Evolutionary conservation across 257 asterid species (phyloP).

Genomic region (Gentiana dahurica): DNA sequence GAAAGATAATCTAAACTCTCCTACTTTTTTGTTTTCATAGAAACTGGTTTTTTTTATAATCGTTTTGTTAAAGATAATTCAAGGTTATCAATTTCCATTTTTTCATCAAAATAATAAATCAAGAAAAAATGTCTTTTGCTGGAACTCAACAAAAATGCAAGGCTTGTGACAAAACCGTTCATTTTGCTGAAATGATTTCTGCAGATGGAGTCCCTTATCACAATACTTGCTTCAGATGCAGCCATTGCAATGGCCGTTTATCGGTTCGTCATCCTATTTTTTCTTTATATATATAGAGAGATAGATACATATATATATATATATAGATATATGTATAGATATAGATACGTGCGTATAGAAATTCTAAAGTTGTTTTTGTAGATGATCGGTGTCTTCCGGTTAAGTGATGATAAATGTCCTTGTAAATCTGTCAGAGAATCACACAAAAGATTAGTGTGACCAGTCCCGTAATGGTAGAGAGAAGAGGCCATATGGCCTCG

Average conservation of each 20-base stretch:
- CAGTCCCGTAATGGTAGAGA: too few relatives aligned
- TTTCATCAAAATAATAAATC: not conserved
- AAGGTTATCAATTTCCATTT: not conserved
- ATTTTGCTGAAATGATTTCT: slow-evolving; percentile 49
- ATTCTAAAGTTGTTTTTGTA: too few relatives aligned
- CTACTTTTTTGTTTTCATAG: not conserved
- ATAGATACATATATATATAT: too few relatives aligned
- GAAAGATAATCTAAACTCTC: not conserved
- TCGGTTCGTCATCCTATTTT: slow-evolving; percentile 26
- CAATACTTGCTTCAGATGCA: slow-evolving; percentile 46
- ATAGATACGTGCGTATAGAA: too few relatives aligned
- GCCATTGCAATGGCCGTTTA: slow-evolving; percentile 77
- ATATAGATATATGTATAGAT: too few relatives aligned
- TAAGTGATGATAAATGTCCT: too few relatives aligned
- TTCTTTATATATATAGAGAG: too few relatives aligned
- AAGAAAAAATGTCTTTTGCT: slow-evolving; percentile 23
- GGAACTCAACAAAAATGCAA: slow-evolving; percentile 53
- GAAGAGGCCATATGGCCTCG: too few relatives aligned
- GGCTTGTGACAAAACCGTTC: slow-evolving; percentile 48
- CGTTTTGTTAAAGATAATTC: not conserved
- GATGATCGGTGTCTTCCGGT: too few relatives aligned
- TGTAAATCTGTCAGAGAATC: too few relatives aligned
- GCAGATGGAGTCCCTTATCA: slow-evolving; percentile 48
- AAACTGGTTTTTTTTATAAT: not conserved
- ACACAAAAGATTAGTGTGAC: too few relatives aligned